Base-by-base conservation (phyloP, 1,284 basidiomycete genomes). In the Polyporus tsugae region DNA sequence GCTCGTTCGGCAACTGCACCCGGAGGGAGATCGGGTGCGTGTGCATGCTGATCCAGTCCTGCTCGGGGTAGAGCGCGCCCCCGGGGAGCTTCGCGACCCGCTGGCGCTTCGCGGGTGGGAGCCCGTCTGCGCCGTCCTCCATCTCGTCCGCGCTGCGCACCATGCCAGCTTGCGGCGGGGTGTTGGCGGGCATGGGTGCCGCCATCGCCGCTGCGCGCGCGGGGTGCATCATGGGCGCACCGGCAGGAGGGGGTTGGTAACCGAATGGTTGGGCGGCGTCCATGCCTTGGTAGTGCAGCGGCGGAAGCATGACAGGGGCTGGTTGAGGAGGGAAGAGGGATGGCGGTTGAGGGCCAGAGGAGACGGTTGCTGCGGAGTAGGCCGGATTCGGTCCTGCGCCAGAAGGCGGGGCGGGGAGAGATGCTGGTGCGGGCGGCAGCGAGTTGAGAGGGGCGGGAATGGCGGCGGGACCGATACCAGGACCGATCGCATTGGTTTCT, bases 31-130 rank as follows among this genome's bases (percentile, higher is more conserved):
- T 94, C 10, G 96, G 92, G 73, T 96, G 91, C 42, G 95, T 94
- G 80, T 98, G 95, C 85, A 95, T 89, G 61, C 85, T 85, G 74
- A 95, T 89, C 96, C 96, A 98, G 78, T 96, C 94, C 66, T 89
- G 85, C 76, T 95, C 95, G 5, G 93, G 87, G 79, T 94, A 96
- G 68, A 92, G 81, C 69, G 90, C 89, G 1, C 93, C 93, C 46
- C 90, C 92, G 2, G 92, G 92, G 57, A 95, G 81, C 78, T 95
- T 95, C 39, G 91, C 91, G 22, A 96, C 88, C 69, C 89, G 89
- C 76, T 94, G 92, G 63, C 94, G 86, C 81, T 97, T 98, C 62
- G 95, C 89, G 15, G 91, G 90, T 7, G 92, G 92, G 17, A 87
- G 79, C 29, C 79, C 80, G 55, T 89, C 90, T 44, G 88, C 89